Percentiles rank a stretch among this genome's conserved stretches.
Evolutionary conservation across 2,329 filamentous ascomycete genomes (phyloP).

Genomic region (Penicillium sp.): DNA sequence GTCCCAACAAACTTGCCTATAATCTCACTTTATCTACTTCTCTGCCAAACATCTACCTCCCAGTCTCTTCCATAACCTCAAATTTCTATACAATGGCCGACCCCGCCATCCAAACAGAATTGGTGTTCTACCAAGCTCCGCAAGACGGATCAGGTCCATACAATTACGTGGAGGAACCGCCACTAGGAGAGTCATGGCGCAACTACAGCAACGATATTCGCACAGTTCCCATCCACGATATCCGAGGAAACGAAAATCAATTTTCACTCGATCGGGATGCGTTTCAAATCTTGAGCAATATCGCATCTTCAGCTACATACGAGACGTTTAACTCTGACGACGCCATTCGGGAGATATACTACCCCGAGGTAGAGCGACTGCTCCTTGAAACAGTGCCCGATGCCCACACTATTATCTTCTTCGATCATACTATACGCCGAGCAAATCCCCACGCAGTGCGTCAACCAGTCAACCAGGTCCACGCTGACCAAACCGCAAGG

Average conservation of each 20-base stretch:
- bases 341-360: conserved; percentile 53
- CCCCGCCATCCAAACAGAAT: not conserved
- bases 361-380: conserved; percentile 65
- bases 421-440: conserved; percentile 73
- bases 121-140: not conserved
- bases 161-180: not conserved
- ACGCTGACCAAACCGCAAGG: conserved; percentile 72
- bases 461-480: conserved; percentile 71
- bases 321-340: not conserved
- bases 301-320: not conserved
- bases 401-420: conserved; percentile 69
- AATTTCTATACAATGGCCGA: not conserved
- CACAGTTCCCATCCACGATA: not conserved
- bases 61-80: not conserved
- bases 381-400: conserved; percentile 61
- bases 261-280: not conserved
- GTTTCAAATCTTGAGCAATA: not conserved
- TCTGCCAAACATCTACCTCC: not conserved
- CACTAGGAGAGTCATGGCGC: not conserved
- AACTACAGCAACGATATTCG: not conserved
- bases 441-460: conserved; percentile 61
- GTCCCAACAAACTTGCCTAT: not conserved
- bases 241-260: not conserved
- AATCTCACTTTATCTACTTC: not conserved
- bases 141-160: not conserved